phyloP scores from a whole-genome alignment of 2,329 filamentous ascomycete genomes.

The Phoma sp. region DNA sequence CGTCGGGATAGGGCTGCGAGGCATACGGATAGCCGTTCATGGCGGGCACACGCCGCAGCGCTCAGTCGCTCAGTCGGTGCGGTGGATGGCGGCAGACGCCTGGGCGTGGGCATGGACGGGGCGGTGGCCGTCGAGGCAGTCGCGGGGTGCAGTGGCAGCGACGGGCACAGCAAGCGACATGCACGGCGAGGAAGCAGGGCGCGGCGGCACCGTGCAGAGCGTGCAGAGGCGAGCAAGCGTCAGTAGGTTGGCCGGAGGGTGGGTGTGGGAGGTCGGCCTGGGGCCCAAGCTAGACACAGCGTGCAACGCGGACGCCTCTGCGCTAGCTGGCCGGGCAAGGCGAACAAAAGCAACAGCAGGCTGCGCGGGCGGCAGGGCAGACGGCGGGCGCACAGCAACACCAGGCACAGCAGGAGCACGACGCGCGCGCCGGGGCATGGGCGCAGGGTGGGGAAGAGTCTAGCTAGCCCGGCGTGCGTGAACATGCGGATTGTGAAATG shows the following conservation, averaged over 20 bases:
- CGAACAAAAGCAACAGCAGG: background rate
- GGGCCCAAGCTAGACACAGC: background rate
- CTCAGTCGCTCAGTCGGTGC: conserved; percentile 1
- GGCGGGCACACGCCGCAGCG: conserved; percentile 17
- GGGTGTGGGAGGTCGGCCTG: background rate
- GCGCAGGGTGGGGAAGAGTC: conserved; percentile 7
- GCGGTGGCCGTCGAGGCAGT: conserved; percentile 20
- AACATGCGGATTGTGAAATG: conserved; percentile 5
- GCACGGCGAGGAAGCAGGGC: background rate
- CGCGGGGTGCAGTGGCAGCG: background rate
- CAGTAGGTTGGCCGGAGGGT: too few species aligned
- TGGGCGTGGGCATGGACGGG: conserved; percentile 18
- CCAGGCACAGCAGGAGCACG: background rate
- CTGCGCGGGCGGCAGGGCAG: background rate
- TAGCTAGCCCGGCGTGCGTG: conserved; percentile 11
- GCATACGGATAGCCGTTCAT: conserved; percentile 53
- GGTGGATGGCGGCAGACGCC: conserved; percentile 5
- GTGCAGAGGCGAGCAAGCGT: too few species aligned
- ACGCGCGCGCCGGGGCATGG: background rate
- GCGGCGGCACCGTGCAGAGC: conserved; percentile 10
- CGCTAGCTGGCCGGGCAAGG: conserved; percentile 23
- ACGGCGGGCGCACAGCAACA: background rate
- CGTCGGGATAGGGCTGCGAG: conserved; percentile 37
- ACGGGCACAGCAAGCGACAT: conserved; percentile 2
- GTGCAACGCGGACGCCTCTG: conserved; percentile 3